phyloP scores from a whole-genome alignment of 176 grass and related monocot species.

The Triticum urartu region DNA sequence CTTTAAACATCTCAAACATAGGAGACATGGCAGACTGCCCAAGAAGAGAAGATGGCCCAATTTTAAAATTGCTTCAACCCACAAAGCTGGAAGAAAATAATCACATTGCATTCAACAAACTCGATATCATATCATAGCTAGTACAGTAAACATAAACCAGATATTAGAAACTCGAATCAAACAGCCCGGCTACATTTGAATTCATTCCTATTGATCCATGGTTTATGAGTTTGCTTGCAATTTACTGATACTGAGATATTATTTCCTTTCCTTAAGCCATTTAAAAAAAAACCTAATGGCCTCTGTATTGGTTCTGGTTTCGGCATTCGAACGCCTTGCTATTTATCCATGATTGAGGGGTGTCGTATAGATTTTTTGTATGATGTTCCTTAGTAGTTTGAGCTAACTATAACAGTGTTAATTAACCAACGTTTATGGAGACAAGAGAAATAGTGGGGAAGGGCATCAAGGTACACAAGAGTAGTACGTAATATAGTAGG shows the following conservation, averaged over 20 bases:
- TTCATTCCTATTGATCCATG: not conserved
- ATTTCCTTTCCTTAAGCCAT: no score
- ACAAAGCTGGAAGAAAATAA: slow-evolving; percentile 30
- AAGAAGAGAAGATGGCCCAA: slow-evolving; percentile 33
- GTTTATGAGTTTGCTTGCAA: no score
- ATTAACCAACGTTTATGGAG: no score
- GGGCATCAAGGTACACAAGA: no score
- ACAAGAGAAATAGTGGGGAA: no score
- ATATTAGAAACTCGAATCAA: slow-evolving; percentile 1
- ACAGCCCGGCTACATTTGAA: not conserved
- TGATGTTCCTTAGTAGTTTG: no score
- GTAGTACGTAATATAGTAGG: not conserved
- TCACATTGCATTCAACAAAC: slow-evolving; percentile 16
- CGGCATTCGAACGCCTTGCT: no score
- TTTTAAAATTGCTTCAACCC: slow-evolving; percentile 33
- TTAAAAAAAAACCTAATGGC: not conserved
- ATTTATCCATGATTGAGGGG: no score
- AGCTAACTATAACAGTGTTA: no score
- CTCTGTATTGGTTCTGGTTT: no score
- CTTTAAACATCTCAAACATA: slow-evolving; percentile 79
- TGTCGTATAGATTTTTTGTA: no score
- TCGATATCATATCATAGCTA: not conserved
- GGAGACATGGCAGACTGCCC: slow-evolving; percentile 75
- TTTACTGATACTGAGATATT: no score
- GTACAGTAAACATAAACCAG: not conserved